Evolutionary conservation across 768 basidiomycete genomes (phyloP).

Genomic region (Trichaptum fuscoviolaceum): DNA sequence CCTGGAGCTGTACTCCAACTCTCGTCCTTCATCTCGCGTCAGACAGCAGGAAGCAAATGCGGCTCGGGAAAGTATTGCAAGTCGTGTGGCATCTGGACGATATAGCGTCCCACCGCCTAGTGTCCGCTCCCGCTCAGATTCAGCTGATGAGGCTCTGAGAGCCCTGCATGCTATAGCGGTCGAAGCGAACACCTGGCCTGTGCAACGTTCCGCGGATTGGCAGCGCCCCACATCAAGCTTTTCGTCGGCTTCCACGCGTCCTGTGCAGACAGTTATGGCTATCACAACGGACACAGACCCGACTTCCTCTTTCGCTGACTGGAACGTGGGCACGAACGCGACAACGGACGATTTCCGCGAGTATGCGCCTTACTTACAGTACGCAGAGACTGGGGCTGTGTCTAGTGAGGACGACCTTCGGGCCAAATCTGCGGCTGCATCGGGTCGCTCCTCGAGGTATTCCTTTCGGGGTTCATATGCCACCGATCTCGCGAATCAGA

Average conservation of each 20-base stretch:
- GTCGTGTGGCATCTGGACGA: neutral
- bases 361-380: neutral
- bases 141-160: neutral
- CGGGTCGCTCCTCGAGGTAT: neutral
- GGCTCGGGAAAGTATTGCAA: neutral
- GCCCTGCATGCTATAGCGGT: neutral
- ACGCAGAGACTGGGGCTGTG: neutral
- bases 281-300: neutral
- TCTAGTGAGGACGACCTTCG: neutral
- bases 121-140: neutral
- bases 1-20: neutral
- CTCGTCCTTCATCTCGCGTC: neutral
- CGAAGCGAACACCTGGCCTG: neutral
- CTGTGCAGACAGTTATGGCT: neutral
- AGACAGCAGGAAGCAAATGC: neutral
- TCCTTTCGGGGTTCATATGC: neutral
- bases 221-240: neutral
- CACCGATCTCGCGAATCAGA: neutral
- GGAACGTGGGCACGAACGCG: constrained; percentile 2
- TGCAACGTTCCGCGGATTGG: neutral
- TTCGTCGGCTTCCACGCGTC: neutral
- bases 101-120: neutral
- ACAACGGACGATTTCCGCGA: neutral
- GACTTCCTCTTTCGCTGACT: neutral
- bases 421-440: neutral